phyloP scores from a whole-genome alignment of 768 basidiomycete species.

The Austroboletus festivus region DNA sequence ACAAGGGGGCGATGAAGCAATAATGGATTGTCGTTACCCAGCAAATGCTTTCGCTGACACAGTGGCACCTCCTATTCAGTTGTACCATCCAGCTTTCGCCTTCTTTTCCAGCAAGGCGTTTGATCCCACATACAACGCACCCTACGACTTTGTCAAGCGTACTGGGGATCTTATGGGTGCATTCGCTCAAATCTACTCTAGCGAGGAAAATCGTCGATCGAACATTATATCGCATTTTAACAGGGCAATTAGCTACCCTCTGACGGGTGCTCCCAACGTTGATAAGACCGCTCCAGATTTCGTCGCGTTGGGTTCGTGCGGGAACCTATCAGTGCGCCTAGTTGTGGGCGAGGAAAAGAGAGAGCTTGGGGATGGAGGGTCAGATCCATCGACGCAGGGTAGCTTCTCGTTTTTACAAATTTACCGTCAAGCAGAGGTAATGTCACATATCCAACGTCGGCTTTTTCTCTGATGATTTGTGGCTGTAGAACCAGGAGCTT shows the following conservation, averaged over 20 bases:
- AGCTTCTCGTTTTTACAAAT: slow-evolving; percentile 20
- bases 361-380: slow-evolving; percentile 17
- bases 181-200: slow-evolving; percentile 13
- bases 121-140: slow-evolving; percentile 3
- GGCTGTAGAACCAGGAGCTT: slow-evolving; percentile 10
- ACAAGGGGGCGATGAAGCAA: no score
- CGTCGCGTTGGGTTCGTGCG: not conserved
- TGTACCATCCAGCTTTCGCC: slow-evolving; percentile 27
- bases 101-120: slow-evolving; percentile 23
- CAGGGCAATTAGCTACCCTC: not conserved
- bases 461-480: not conserved
- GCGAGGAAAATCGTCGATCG: not conserved
- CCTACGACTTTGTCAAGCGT: slow-evolving; percentile 3
- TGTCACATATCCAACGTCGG: not conserved
- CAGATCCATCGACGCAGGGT: slow-evolving; percentile 31
- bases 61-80: slow-evolving; percentile 8
- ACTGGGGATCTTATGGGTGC: slow-evolving; percentile 9
- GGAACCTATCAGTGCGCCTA: not conserved
- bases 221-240: not conserved
- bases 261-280: not conserved
- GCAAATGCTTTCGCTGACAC: not conserved
- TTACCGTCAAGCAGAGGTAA: slow-evolving; percentile 13
- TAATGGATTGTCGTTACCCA: slow-evolving; percentile 14
- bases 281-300: slow-evolving; percentile 5
- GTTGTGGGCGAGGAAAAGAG: slow-evolving; percentile 22